A percentile compares a stretch with the other conserved stretches of the same genome.
These are phyloP conservation scores for Fusarium sp. DNA, from an alignment of 2,329 filamentous ascomycete genomes.

Conservation along the genomic window DNA sequence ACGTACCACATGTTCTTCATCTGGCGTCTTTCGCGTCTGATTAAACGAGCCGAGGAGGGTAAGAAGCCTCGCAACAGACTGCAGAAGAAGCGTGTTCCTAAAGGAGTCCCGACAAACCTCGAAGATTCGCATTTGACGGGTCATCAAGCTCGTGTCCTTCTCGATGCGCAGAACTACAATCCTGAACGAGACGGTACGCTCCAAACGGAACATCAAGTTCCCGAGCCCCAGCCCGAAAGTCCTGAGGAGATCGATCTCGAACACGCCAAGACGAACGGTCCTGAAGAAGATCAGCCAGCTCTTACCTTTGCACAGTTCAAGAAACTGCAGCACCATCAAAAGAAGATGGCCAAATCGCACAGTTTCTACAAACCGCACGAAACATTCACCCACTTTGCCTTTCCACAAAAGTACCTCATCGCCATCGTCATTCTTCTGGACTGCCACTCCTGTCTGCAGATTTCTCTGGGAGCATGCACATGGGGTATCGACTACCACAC, in stretches of 20 bases:
- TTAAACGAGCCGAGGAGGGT: constrained; percentile 60
- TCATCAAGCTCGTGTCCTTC: constrained; percentile 36
- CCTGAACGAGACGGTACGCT: constrained; percentile 19
- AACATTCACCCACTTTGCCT: constrained; percentile 82
- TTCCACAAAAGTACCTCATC: constrained; percentile 78
- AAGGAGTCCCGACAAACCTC: neutral
- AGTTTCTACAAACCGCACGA: constrained; percentile 92
- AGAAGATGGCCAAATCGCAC: constrained; percentile 83
- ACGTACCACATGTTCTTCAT: constrained; percentile 91
- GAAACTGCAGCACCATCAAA: constrained; percentile 79
- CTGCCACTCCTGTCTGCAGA: constrained; percentile 82
- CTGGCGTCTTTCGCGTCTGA: constrained; percentile 67
- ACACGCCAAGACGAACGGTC: constrained; percentile 51
- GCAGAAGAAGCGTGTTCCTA: constrained; percentile 35
- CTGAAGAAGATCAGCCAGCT: constrained; percentile 67
- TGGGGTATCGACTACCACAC: constrained; percentile 80
- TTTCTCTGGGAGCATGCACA: constrained; percentile 80
- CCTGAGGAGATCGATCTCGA: constrained; percentile 53
- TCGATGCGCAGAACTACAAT: constrained; percentile 28
- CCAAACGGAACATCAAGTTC: constrained; percentile 29
- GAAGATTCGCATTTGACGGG: constrained; percentile 32
- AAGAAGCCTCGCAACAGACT: constrained; percentile 50
- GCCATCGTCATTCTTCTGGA: constrained; percentile 84
- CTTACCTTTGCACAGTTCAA: constrained; percentile 74
- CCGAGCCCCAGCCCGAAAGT: constrained; percentile 57